phyloP scores from a whole-genome alignment of 345 rosid species.

The Corchorus olitorius region DNA sequence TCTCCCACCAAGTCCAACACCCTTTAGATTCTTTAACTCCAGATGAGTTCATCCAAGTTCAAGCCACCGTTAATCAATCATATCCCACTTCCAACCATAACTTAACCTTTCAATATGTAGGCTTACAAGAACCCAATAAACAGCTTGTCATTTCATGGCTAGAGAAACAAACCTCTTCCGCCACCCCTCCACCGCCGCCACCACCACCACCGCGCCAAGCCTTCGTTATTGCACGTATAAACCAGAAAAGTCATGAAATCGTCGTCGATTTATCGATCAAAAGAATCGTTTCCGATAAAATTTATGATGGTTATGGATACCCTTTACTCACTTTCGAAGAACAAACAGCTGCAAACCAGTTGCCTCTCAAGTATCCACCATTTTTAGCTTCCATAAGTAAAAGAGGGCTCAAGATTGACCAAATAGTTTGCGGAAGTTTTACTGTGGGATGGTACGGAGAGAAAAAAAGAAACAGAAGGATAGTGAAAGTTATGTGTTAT shows the following conservation, averaged over 20 bases:
- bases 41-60: conserved; percentile 25
- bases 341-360: conserved; percentile 15
- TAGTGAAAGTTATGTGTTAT: conserved; percentile 38
- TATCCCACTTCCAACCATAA: conserved; percentile 17
- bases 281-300: conserved; percentile 14
- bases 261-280: conserved; percentile 26
- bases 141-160: conserved; percentile 32
- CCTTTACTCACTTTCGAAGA: conserved; percentile 35
- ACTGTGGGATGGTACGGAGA: conserved; percentile 42
- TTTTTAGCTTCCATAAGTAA: conserved; percentile 31
- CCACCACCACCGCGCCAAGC: conserved; percentile 42
- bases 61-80: conserved; percentile 18
- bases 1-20: conserved; percentile 26
- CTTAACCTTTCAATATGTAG: conserved; percentile 39
- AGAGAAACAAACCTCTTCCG: not conserved
- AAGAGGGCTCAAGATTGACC: conserved; percentile 35
- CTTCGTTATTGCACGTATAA: conserved; percentile 34
- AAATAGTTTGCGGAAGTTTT: conserved; percentile 28
- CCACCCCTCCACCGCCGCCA: conserved; percentile 35
- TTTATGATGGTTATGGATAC: conserved; percentile 38
- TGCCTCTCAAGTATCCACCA: conserved; percentile 29
- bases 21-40: conserved; percentile 38
- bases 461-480: conserved; percentile 21
- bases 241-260: conserved; percentile 35
- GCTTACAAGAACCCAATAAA: conserved; percentile 43